phyloP scores from a whole-genome alignment of 1,284 basidiomycete genomes.

The Sporisorium reilianum region DNA sequence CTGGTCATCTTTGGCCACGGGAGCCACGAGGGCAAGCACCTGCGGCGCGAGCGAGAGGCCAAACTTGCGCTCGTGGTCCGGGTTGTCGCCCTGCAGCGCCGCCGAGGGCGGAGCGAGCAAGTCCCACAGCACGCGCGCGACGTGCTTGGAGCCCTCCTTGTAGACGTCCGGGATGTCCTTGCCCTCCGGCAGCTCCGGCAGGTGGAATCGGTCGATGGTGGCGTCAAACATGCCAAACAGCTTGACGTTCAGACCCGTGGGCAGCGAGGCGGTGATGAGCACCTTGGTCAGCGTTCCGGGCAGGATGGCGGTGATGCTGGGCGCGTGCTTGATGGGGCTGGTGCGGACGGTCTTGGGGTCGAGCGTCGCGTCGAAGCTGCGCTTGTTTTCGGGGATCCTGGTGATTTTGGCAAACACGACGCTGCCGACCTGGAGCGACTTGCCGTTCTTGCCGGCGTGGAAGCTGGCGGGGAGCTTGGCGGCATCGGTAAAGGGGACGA shows the following conservation, averaged over 20 bases:
- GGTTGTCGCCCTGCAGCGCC: constrained; percentile 44
- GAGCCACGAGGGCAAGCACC: constrained; percentile 54
- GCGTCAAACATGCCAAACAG: constrained; percentile 93
- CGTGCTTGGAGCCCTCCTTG: constrained; percentile 79
- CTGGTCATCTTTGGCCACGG: constrained; percentile 32
- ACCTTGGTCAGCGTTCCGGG: constrained; percentile 88
- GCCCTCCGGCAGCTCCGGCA: constrained; percentile 71
- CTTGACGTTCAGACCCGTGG: constrained; percentile 87
- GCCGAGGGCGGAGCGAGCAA: constrained; percentile 46
- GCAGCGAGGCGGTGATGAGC: constrained; percentile 83
- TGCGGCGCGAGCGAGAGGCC: constrained; percentile 62
- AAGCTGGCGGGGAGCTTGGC: constrained; percentile 52
- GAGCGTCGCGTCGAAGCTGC: constrained; percentile 67
- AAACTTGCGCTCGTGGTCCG: constrained; percentile 58
- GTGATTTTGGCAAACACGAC: constrained; percentile 66
- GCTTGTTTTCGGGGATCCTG: constrained; percentile 66
- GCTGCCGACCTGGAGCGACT: constrained; percentile 66
- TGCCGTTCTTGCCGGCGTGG: constrained; percentile 44
- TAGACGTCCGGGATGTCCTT: constrained; percentile 64
- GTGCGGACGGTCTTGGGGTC: constrained; percentile 58
- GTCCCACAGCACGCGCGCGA: constrained; percentile 84
- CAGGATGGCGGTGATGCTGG: constrained; percentile 81
- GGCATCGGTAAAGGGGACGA: constrained; percentile 52
- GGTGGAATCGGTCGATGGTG: constrained; percentile 86
- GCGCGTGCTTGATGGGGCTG: constrained; percentile 34